Conservation (phyloP, 495 filamentous ascomycete species). For the Venustampulla echinocandica region DNA sequence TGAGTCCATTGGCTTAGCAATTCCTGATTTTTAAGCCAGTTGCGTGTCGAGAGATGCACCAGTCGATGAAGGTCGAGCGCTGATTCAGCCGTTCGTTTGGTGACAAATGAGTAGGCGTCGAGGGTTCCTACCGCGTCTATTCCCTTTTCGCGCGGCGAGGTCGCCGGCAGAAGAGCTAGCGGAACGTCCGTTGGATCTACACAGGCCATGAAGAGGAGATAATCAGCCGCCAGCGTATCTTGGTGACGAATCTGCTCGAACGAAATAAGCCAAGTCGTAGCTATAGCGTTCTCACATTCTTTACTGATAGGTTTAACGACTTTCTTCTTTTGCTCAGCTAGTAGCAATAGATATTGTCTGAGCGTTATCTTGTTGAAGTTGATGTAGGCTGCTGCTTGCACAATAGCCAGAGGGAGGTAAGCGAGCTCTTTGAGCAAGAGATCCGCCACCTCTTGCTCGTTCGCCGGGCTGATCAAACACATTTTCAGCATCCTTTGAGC, state of each 20-base stretch:
- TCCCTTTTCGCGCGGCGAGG: slow-evolving; percentile 4
- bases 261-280: slow-evolving; percentile 46
- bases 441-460: slow-evolving; percentile 3
- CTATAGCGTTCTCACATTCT: slow-evolving; percentile 44
- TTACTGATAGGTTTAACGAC: slow-evolving; percentile 23
- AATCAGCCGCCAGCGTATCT: slow-evolving; percentile 30
- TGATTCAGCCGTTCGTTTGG: slow-evolving; percentile 5
- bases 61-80: slow-evolving; percentile 33
- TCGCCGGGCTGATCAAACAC: slow-evolving; percentile 10
- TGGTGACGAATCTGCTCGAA: slow-evolving; percentile 35
- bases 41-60: slow-evolving; percentile 35
- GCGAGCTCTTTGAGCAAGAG: slow-evolving; percentile 30
- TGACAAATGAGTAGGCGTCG: slow-evolving; percentile 10
- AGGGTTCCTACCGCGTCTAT: slow-evolving; percentile 9
- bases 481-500: slow-evolving; percentile 23
- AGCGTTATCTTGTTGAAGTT: slow-evolving; percentile 34
- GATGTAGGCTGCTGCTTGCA: slow-evolving; percentile 38
- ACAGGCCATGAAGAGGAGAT: slow-evolving; percentile 30
- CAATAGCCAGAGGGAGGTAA: slow-evolving; percentile 39
- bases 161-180: slow-evolving; percentile 8
- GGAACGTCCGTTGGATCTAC: slow-evolving; percentile 10
- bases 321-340: slow-evolving; percentile 33
- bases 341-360: slow-evolving; percentile 34
- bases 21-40: slow-evolving; percentile 25
- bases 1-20: slow-evolving; percentile 2